Evolutionary conservation across 1,284 basidiomycete species (phyloP), one percentile per base, ranked within the genome.

Genomic region (Ceratobasidium sp.): DNA sequence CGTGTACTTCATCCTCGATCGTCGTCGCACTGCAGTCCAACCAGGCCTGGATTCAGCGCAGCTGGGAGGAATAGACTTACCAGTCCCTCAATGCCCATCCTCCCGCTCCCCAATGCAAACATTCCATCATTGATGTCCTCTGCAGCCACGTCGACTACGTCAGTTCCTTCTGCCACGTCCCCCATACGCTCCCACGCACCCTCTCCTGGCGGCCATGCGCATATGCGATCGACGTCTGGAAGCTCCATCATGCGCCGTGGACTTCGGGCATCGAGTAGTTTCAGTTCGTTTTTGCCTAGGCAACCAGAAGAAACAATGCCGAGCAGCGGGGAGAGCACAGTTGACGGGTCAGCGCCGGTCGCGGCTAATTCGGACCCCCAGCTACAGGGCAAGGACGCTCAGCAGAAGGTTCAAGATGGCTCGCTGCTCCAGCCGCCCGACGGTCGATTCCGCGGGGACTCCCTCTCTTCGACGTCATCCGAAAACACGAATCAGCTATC

Each of bases 261-360:
- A n/a, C 56, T 72, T 43, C 68, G 68, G n/a, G 56, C 49, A 22
- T 59, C 68, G 1, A 72, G 56, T 24, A 72, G 68, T 56, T 61
- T 72, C 27, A 61, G 56, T 24, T 72, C 68, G 46, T 72, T 72
- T 49, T 72, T 72, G 56, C 68, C 61, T n/a, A 74, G 62, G 48
- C 61, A 65, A 49, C 61, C 62, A 37, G 72, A 65, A 54, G 72
- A 74, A 56, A 69, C 24, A 29, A 74, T 58, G 59, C 49, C 72
- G 61, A 74, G 72, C 62, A 65, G 62, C 51, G 72, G 72, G 61
- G 72, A 64, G 49, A 74, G 59, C 72, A 74, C 72, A 61, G 56
- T 72, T 61, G 56, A 29, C 31, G 68, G 56, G 19, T 48, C 68
- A 49, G 56, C 68, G 68, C 68, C 56, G 6, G 68, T 72, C 29